Conservation (phyloP, 768 basidiomycete genomes). For the Tephrocybe sp. region DNA sequence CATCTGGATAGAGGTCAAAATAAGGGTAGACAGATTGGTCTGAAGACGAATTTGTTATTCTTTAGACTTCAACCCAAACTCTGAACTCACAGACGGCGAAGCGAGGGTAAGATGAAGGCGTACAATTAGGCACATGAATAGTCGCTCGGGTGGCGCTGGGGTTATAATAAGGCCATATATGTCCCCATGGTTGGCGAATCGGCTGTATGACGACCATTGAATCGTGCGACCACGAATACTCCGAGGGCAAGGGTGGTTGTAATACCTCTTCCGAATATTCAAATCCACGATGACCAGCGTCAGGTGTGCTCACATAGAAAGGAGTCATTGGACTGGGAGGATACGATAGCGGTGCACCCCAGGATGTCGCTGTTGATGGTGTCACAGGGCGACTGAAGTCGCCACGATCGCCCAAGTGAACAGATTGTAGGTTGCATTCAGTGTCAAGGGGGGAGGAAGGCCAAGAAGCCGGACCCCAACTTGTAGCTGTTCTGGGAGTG, state of each 20-base stretch:
- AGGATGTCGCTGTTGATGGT: slow-evolving; percentile 44
- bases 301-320: slow-evolving; percentile 36
- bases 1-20: slow-evolving; percentile 19
- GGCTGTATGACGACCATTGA: background rate
- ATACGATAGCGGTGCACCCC: slow-evolving; percentile 46
- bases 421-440: slow-evolving; percentile 25
- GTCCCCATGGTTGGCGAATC: slow-evolving; percentile 16
- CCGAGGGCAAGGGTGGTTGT: slow-evolving; percentile 12
- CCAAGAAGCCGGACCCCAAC: slow-evolving; percentile 30
- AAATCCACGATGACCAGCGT: slow-evolving; percentile 34
- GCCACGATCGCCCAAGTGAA: slow-evolving; percentile 37
- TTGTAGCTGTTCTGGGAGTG: slow-evolving; percentile 39
- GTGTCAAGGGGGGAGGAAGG: slow-evolving; percentile 21
- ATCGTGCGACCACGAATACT: no score
- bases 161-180: slow-evolving; percentile 22
- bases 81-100: slow-evolving; percentile 16
- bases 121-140: slow-evolving; percentile 19
- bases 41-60: slow-evolving; percentile 19
- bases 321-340: slow-evolving; percentile 35
- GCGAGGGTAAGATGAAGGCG: slow-evolving; percentile 16
- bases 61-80: background rate
- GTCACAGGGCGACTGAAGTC: slow-evolving; percentile 37
- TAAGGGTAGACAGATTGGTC: slow-evolving; percentile 33
- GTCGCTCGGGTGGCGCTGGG: background rate
- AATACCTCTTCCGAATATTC: slow-evolving; percentile 16